Evolutionary conservation across 1,139 yeast genomes (phyloP).

Genomic region (Arxiozyma bovina): DNA sequence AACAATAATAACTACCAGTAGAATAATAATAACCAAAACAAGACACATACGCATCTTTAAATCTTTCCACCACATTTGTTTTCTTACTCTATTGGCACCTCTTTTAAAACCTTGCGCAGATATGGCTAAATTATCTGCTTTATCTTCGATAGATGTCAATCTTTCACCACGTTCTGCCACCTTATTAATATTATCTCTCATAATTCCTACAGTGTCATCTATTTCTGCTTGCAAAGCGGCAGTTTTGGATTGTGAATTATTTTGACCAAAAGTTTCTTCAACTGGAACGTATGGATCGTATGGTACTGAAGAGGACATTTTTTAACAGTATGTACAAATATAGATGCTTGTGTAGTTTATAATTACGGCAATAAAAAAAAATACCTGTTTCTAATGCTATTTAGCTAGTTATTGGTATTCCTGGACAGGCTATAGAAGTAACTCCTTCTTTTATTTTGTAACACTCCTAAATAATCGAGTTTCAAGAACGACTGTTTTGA

Average conservation of each 20-base stretch:
- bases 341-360: not conserved
- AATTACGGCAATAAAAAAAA: no score
- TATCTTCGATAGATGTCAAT: conserved; percentile 84
- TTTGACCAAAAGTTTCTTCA: conserved; percentile 19
- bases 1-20: conserved; percentile 81
- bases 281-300: conserved; percentile 85
- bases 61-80: conserved; percentile 99
- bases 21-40: conserved; percentile 67
- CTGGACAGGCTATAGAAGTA: not conserved
- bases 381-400: no score
- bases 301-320: conserved; percentile 74
- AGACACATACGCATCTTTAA: conserved; percentile 93
- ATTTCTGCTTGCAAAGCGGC: conserved; percentile 89
- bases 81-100: conserved; percentile 95
- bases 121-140: conserved; percentile 87
- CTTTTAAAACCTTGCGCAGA: conserved; percentile 94
- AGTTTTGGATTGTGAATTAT: conserved; percentile 50
- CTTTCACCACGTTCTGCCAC: conserved; percentile 94
- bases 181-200: conserved; percentile 95
- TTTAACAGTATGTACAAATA: not conserved
- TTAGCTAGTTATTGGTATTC: not conserved
- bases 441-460: no score
- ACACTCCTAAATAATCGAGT: not conserved
- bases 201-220: conserved; percentile 94
- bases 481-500: not conserved